These are phyloP conservation scores for Graphilbum sp. DNA, from an alignment of 2,329 filamentous ascomycete species.

Conservation along the genomic window DNA sequence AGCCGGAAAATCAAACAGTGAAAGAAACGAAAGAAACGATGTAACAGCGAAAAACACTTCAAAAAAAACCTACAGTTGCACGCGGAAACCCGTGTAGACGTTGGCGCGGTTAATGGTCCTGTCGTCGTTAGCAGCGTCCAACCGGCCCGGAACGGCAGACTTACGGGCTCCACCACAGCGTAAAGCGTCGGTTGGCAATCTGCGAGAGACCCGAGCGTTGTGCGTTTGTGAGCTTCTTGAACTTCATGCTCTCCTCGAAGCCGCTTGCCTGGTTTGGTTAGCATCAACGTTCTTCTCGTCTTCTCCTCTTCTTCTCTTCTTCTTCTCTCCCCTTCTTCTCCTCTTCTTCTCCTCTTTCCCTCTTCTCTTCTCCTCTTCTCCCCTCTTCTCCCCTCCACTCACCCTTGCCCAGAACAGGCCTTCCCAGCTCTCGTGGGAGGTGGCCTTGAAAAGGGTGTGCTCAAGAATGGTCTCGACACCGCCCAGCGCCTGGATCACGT, in stretches of 20 bases:
- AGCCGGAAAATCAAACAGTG: no score
- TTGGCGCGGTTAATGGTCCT: constrained; percentile 81
- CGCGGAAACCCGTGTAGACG: constrained; percentile 98
- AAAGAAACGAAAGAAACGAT: neutral
- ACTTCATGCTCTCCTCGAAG: constrained; percentile 66
- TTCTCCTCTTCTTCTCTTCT: neutral
- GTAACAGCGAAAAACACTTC: neutral
- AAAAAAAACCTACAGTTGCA: constrained; percentile 44
- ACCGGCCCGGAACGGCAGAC: neutral
- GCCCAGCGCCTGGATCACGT: constrained; percentile 89
- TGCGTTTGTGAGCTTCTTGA: constrained; percentile 97
- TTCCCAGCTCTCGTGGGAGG: constrained; percentile 93
- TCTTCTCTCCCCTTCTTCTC: neutral
- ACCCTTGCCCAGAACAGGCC: constrained; percentile 80
- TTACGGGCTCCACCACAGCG: constrained; percentile 75
- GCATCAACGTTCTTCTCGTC: neutral
- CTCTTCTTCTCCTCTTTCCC: no score
- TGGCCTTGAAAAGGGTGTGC: constrained; percentile 92
- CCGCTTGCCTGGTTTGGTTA: constrained; percentile 26
- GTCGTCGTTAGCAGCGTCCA: no score
- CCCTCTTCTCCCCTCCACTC: no score
- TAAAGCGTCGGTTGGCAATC: constrained; percentile 96
- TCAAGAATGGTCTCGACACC: constrained; percentile 97
- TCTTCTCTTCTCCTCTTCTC: no score
- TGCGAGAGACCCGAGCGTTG: constrained; percentile 85